These are phyloP conservation scores for Colletotrichum sp. DNA, from an alignment of 2,329 filamentous ascomycete genomes.

Conservation along the genomic window DNA sequence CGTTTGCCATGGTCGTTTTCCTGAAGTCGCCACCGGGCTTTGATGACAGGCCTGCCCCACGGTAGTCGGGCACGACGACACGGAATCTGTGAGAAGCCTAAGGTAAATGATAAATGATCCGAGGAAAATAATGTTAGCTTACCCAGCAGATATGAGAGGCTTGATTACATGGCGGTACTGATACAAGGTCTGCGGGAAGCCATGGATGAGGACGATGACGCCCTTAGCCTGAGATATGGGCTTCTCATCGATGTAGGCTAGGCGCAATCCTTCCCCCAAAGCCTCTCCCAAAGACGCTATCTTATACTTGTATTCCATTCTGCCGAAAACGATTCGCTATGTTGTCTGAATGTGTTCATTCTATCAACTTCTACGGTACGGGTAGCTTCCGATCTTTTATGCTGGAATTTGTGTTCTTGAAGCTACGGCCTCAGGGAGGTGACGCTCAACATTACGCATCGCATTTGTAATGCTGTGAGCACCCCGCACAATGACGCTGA, in stretches of 20 bases:
- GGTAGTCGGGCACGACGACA: slow-evolving; percentile 45
- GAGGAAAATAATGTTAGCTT: not conserved
- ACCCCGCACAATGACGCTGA: not conserved
- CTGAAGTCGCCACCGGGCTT: slow-evolving; percentile 40
- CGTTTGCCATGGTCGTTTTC: slow-evolving; percentile 43
- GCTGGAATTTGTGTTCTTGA: not conserved
- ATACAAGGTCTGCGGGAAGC: slow-evolving; percentile 52
- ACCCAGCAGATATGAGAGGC: slow-evolving; percentile 39
- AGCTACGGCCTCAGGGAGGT: not conserved
- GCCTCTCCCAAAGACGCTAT: not conserved
- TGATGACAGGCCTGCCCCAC: slow-evolving; percentile 41
- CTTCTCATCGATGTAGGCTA: not conserved
- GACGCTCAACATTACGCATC: not conserved
- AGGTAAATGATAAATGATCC: not conserved
- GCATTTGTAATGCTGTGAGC: not conserved
- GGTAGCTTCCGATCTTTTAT: not conserved
- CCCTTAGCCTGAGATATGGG: slow-evolving; percentile 21
- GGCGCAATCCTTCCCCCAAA: not conserved
- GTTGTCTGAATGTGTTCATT: not conserved
- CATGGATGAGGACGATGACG: slow-evolving; percentile 49
- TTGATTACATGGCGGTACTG: slow-evolving; percentile 45
- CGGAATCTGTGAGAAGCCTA: slow-evolving; percentile 24
- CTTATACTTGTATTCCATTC: not conserved
- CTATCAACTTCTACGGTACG: not conserved
- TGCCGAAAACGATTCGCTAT: not conserved